Evolutionary conservation across 192 early-diverging fungal genomes (phyloP).

Genomic region (Pilaira anomala): DNA sequence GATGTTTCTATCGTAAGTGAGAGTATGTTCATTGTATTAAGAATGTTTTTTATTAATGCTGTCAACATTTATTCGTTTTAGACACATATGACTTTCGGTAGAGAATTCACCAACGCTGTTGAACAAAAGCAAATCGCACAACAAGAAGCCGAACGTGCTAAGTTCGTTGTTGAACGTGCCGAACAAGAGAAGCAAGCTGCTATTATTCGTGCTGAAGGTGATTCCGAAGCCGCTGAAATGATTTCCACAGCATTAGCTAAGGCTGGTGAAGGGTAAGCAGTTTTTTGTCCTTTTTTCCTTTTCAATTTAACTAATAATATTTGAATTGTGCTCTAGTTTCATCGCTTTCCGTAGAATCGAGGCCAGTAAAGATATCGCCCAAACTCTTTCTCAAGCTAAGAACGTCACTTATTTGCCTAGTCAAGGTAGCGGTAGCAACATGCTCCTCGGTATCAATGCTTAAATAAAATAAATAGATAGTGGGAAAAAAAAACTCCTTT

Average conservation of each 20-base stretch:
- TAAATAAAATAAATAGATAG: constrained; percentile 8
- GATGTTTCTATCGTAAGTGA: constrained; percentile 93
- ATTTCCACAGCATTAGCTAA: constrained; percentile 89
- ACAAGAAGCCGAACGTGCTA: constrained; percentile 98
- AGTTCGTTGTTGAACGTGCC: constrained; percentile 94
- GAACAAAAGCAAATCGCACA: constrained; percentile 99
- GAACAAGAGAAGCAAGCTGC: constrained; percentile 97
- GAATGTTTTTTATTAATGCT: not conserved
- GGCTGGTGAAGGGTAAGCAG: constrained; percentile 79
- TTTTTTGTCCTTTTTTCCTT: not conserved
- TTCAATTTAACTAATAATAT: not conserved
- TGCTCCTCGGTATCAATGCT: constrained; percentile 68
- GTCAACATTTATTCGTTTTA: constrained; percentile 39
- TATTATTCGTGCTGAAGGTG: constrained; percentile 97
- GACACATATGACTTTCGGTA: constrained; percentile 98
- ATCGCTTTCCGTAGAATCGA: constrained; percentile 97
- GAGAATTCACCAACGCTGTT: constrained; percentile 97
- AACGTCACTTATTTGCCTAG: constrained; percentile 92
- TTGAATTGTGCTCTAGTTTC: constrained; percentile 33
- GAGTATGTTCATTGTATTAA: not conserved
- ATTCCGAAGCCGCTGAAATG: constrained; percentile 90
- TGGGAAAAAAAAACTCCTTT: not conserved
- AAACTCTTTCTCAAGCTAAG: constrained; percentile 72
- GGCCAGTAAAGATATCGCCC: constrained; percentile 94
- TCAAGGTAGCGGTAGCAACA: constrained; percentile 56